Conservation (phyloP, 352 stramenopile species). For the Achlya hypogyna region DNA sequence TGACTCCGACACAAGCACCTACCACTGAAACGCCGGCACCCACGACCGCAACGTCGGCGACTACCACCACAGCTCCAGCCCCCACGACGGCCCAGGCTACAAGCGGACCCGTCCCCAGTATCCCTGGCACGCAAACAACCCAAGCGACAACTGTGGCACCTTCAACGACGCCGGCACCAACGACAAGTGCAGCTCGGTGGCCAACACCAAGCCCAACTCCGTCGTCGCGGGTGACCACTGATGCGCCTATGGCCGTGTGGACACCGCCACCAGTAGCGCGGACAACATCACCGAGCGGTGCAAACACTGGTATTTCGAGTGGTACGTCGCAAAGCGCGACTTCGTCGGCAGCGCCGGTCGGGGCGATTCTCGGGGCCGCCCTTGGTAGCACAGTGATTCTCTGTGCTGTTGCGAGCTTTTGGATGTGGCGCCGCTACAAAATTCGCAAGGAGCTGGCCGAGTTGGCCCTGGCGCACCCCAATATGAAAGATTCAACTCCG, state of each 20-base stretch:
- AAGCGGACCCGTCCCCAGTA: too few species aligned
- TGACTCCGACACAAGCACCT: too few species aligned
- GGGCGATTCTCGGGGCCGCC: neutral
- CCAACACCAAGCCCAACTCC: neutral
- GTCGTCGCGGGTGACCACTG: neutral
- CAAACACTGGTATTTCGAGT: too few species aligned
- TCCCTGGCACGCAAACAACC: too few species aligned
- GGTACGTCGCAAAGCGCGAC: neutral
- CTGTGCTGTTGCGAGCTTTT: neutral
- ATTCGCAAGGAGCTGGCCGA: neutral
- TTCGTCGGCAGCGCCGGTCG: neutral
- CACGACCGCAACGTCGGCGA: neutral
- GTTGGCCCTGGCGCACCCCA: neutral
- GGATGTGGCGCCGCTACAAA: neutral
- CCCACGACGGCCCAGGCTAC: too few species aligned
- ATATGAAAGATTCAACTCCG: neutral
- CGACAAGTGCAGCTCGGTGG: neutral
- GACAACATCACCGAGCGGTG: neutral
- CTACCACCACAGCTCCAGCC: too few species aligned
- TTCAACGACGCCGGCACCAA: neutral
- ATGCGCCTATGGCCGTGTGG: neutral
- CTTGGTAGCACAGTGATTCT: neutral
- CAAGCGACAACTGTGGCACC: neutral
- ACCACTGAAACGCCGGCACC: neutral
- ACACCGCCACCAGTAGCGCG: neutral